Percentiles rank a stretch among this genome's conserved stretches.
These are phyloP conservation scores for Ophiocordyceps australis DNA, from an alignment of 2,329 filamentous ascomycete species.

Conservation along the genomic window DNA sequence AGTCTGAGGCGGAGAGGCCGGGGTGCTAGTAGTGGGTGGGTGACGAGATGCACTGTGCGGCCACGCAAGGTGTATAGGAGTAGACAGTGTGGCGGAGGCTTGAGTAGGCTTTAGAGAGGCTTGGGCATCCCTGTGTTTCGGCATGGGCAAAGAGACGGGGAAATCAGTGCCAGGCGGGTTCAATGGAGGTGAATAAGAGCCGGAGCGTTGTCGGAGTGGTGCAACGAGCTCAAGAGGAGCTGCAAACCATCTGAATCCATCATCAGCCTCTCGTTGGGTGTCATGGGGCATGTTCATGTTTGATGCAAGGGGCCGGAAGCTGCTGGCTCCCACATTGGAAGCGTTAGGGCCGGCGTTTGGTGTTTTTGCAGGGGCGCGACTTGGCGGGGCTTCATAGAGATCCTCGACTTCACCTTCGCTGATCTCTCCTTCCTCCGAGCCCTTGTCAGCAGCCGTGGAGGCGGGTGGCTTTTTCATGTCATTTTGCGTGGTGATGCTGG, in stretches of 20 bases:
- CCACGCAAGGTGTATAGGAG: constrained; percentile 13
- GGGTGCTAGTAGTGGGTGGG: no score
- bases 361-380: no score
- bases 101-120: not conserved
- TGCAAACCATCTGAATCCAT: not conserved
- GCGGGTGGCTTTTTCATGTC: not conserved
- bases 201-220: constrained; percentile 21
- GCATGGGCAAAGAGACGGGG: constrained; percentile 29
- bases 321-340: no score
- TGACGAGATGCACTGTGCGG: no score
- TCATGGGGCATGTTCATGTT: no score
- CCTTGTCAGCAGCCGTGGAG: constrained; percentile 1
- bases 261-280: not conserved
- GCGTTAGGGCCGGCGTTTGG: no score
- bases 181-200: constrained; percentile 36
- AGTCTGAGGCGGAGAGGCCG: no score
- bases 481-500: no score
- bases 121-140: no score
- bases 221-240: not conserved
- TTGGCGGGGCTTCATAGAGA: constrained; percentile 33
- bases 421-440: constrained; percentile 56
- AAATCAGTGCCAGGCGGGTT: no score
- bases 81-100: not conserved
- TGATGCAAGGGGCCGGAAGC: not conserved
- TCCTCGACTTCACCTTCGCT: constrained; percentile 49